A percentile compares a stretch with the other conserved stretches of the same genome.
Evolutionary conservation across 352 stramenopile species (phyloP).

Genomic region (Phytopythium montanum): DNA sequence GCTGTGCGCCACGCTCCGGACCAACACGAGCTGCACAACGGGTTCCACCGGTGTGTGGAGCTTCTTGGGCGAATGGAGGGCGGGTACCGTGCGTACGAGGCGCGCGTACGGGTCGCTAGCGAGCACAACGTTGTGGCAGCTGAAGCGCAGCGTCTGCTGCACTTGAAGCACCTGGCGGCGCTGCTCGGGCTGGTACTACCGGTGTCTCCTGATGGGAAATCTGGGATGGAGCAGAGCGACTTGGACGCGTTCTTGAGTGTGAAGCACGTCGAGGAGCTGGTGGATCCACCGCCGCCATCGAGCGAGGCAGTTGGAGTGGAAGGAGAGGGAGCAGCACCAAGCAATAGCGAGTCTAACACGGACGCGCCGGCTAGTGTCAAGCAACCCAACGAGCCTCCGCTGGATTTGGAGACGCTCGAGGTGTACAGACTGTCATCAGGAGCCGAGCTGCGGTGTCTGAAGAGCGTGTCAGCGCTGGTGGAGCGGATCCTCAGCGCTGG

Average conservation of each 20-base stretch:
- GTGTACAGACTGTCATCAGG: slow-evolving; percentile 16
- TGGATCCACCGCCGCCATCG: slow-evolving; percentile 8
- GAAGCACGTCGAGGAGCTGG: slow-evolving; percentile 40
- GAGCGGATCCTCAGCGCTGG: slow-evolving; percentile 27
- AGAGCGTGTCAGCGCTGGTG: slow-evolving; percentile 21
- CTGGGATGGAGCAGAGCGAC: slow-evolving; percentile 21
- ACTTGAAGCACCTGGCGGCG: slow-evolving; percentile 37
- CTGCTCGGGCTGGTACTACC: slow-evolving; percentile 40
- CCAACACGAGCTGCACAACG: slow-evolving; percentile 41
- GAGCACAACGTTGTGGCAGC: slow-evolving; percentile 51
- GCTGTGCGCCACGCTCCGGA: slow-evolving; percentile 73
- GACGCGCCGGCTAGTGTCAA: background rate
- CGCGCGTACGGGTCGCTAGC: slow-evolving; percentile 33
- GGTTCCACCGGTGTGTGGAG: slow-evolving; percentile 46
- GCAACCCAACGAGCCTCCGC: no score
- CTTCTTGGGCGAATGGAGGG: slow-evolving; percentile 69
- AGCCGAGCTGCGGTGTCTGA: slow-evolving; percentile 19
- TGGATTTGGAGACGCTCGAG: slow-evolving; percentile 7
- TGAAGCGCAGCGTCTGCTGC: slow-evolving; percentile 37
- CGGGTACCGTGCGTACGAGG: slow-evolving; percentile 76
- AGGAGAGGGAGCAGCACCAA: background rate
- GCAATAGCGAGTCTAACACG: background rate
- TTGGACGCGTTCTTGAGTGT: slow-evolving; percentile 49
- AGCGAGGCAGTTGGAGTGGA: background rate
- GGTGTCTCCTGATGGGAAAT: background rate